A percentile compares a stretch with the other conserved stretches of the same genome.
Conservation (phyloP, 306 rosid species). For the Cucurbita moschata region DNA sequence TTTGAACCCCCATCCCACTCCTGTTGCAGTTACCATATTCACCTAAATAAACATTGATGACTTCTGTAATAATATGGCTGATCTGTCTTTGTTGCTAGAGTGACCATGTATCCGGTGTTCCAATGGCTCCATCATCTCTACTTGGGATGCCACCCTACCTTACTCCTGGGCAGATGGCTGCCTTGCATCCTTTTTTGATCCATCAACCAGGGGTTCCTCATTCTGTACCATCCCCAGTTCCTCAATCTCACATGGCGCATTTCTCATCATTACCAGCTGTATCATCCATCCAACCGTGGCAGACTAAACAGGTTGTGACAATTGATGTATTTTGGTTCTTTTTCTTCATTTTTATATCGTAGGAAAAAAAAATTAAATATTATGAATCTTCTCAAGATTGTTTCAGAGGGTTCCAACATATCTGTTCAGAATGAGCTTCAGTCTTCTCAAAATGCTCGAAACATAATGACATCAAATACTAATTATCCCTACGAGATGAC, state of each 20-base stretch:
- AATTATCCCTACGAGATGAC: conserved; percentile 53
- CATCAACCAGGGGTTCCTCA: conserved; percentile 80
- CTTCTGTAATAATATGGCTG: neutral
- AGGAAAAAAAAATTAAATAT: neutral
- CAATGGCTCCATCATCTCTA: conserved; percentile 64
- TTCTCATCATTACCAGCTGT: conserved; percentile 57
- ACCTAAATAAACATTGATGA: neutral
- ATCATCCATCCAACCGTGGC: conserved; percentile 81
- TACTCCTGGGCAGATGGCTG: conserved; percentile 72
- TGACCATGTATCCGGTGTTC: conserved; percentile 49
- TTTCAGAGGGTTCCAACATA: conserved; percentile 46
- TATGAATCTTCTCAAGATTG: conserved; percentile 27
- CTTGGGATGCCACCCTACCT: conserved; percentile 84
- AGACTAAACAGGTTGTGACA: conserved; percentile 54
- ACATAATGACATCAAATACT: conserved; percentile 40
- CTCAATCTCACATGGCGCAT: conserved; percentile 72
- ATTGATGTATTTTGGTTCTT: conserved; percentile 2
- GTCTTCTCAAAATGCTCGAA: conserved; percentile 51
- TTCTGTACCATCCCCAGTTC: conserved; percentile 58
- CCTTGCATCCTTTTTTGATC: conserved; percentile 75
- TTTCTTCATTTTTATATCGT: neutral
- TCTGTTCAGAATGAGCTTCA: conserved; percentile 39
- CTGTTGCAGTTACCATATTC: neutral
- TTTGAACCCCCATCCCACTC: neutral
- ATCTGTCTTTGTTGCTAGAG: conserved; percentile 26